Base-by-base conservation (phyloP, 257 asterid species). In the Osmanthus fragrans region DNA sequence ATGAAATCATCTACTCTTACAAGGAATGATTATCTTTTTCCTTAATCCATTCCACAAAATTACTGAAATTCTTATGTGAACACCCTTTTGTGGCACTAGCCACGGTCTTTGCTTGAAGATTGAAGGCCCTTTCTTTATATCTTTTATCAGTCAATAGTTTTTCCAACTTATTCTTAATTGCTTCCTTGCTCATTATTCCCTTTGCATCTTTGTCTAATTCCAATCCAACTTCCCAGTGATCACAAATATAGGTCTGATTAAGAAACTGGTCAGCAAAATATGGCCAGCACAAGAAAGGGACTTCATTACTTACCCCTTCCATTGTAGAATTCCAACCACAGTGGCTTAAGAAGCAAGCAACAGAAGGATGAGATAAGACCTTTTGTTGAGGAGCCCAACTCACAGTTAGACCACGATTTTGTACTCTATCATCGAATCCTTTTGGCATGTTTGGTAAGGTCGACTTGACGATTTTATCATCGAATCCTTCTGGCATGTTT, bases 291-390 rank as follows among this genome's bases (percentile, higher is more conserved):
- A 85, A 75, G 73, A 82, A 82, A 42, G 86, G 88, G 27, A 80
- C 39, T 16, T 85, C 88, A 60, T 77, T 82, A 79, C 81, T 82
- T 6, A 82, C 60, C 10, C 88, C 78, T 33, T 82, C 86, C 27
- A 85, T 9, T 0, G 83, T 77, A 0, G 86, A 85, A 76, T 85
- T 85, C 88, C 88, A 85, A 15, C 88, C 88, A 33, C 88, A 82
- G 33, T 85, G 88, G 27, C 84, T 77, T 1, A 85, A 16, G 71
- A 85, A 85, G n/a, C 88, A 82, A 11, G 84, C 88, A 18, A 85
- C 45, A 1, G 86, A 80, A 36, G 88, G 86, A 74, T 85, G 88
- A 7, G 32, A 79, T 27, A 77, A 71, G 32, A 85, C 83, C 23
- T 77, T 34, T 45, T 80, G 84, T 64, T 80, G 88, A 37, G 88